Percentiles rank a stretch among this genome's conserved stretches.
phyloP scores from a whole-genome alignment of 2,329 filamentous ascomycete genomes.

The Aspergillus chevalieri region DNA sequence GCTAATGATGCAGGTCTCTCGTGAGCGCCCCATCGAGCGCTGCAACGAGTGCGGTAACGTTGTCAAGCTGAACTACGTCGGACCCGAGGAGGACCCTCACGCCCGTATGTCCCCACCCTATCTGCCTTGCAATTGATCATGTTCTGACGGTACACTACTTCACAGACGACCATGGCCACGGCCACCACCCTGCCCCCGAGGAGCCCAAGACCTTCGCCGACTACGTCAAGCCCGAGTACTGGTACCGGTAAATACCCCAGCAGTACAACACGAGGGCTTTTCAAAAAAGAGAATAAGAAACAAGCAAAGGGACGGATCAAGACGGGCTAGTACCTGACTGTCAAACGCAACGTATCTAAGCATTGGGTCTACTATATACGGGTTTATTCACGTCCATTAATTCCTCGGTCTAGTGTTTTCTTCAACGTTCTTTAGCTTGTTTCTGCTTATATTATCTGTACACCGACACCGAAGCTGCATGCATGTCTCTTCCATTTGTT shows the following conservation, averaged over 20 bases:
- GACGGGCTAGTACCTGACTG: no score
- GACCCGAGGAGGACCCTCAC: conserved; percentile 66
- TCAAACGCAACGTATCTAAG: no score
- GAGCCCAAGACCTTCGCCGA: conserved; percentile 97
- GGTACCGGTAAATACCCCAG: conserved; percentile 52
- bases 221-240: conserved; percentile 92
- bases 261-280: conserved; percentile 4
- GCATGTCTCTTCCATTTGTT: conserved; percentile 6
- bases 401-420: not conserved
- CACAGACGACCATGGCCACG: conserved; percentile 30
- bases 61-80: conserved; percentile 97
- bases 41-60: conserved; percentile 95
- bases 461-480: not conserved
- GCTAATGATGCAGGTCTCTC: conserved; percentile 58
- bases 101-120: conserved; percentile 40
- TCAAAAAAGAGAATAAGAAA: not conserved
- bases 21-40: conserved; percentile 84
- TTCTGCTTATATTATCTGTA: not conserved
- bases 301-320: not conserved
- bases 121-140: not conserved
- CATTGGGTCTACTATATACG: not conserved
- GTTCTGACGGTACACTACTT: conserved; percentile 6
- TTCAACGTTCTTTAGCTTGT: conserved; percentile 1
- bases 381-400: not conserved
- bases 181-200: conserved; percentile 51